Base-by-base conservation (phyloP, 208 protist species). In the Acanthamoeba rhysodes region DNA sequence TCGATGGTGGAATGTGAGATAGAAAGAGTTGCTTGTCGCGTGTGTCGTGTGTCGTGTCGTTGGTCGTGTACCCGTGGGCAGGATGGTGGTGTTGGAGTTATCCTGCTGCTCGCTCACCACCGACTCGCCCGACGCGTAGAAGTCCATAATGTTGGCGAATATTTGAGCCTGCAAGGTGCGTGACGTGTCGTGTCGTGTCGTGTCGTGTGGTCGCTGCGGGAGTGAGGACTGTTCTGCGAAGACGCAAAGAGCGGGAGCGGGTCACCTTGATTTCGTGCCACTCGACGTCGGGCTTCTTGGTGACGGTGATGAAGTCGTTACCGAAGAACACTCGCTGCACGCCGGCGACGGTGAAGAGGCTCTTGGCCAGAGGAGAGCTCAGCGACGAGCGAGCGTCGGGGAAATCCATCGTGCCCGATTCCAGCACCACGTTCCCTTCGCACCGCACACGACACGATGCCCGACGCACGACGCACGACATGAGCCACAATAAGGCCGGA, bases 281-380 rank as follows among this genome's bases (percentile, higher is more conserved):
- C n/a, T 96, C 94, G 10, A 66, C 2, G 27, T 97, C 95, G 14
- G 50, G 37, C 32, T 91, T 62, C 94, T 98, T 98, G 62, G 96
- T 98, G 27, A 98, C 97, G 16, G 97, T 96, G 29, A 98, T 82
- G 66, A 98, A 98, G 62, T 98, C 88, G 4, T 76, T 50, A 20
- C 95, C 95, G 76, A 97, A 95, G 88, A 98, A 98, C 18, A 98
- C 97, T 45, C 93, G 34, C 90, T 95, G 94, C 1, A 98, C 97
- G 59, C 97, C 97, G 12, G 96, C 59, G 8, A 96, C 41, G 66
- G 95, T 90, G 62, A 98, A 97, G 48, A 98, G 82, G 37, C 53
- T 34, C 85, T 95, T 94, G 0, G 97, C 97, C 22, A 98, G 94
- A 55, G 97, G 97, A 29, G 97, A 98, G 6, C 16, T 53, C 34